These are phyloP conservation scores for Globisporangium cederbergense DNA, from an alignment of 352 stramenopile species.

Conservation along the genomic window DNA sequence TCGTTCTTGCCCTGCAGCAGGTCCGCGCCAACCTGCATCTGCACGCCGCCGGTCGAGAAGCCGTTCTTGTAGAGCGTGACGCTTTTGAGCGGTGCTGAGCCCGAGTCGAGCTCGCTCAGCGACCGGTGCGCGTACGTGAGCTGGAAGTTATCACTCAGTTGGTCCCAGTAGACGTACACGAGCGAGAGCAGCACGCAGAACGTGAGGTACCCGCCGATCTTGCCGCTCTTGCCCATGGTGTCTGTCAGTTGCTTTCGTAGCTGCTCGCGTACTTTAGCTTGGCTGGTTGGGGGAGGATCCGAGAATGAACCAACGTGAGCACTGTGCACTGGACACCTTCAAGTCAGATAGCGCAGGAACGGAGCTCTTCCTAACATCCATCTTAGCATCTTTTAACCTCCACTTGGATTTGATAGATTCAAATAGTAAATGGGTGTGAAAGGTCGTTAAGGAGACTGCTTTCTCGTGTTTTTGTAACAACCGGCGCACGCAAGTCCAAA, in stretches of 20 bases:
- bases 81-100: slow-evolving; percentile 40
- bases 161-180: slow-evolving; percentile 48
- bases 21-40: slow-evolving; percentile 63
- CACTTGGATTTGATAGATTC: neutral
- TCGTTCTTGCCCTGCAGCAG: slow-evolving; percentile 46
- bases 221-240: slow-evolving; percentile 51
- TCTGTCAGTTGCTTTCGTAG: neutral
- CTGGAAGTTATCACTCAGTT: slow-evolving; percentile 60
- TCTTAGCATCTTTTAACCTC: neutral
- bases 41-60: slow-evolving; percentile 68
- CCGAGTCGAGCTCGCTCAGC: slow-evolving; percentile 34
- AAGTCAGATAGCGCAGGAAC: slow-evolving; percentile 8
- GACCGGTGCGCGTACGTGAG: slow-evolving; percentile 58
- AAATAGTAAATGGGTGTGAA: neutral
- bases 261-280: neutral
- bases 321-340: slow-evolving; percentile 8
- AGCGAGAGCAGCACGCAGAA: slow-evolving; percentile 39
- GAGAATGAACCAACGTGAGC: slow-evolving; percentile 2
- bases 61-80: slow-evolving; percentile 81
- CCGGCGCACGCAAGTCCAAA: neutral
- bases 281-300: neutral
- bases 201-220: slow-evolving; percentile 34
- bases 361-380: neutral
- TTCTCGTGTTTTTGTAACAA: slow-evolving; percentile 6
- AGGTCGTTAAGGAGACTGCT: neutral